A percentile compares a stretch with the other conserved stretches of the same genome.
Conservation (phyloP, 768 basidiomycete genomes). For the Hydnum rufescens region DNA sequence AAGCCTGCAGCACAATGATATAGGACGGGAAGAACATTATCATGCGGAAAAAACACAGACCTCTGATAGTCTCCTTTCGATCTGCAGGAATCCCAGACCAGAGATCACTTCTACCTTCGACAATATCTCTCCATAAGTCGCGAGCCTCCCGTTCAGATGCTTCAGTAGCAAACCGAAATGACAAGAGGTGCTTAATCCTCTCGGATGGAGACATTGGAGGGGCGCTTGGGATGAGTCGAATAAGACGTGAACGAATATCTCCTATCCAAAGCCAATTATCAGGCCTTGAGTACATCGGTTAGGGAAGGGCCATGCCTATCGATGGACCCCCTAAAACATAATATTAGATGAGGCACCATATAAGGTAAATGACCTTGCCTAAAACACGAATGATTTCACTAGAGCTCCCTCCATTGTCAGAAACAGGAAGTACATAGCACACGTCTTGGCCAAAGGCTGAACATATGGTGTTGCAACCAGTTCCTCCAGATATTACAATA, state of each 20-base stretch:
- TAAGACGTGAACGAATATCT: slow-evolving; percentile 73
- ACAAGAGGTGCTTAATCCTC: slow-evolving; percentile 56
- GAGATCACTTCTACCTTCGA: slow-evolving; percentile 62
- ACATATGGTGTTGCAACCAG: slow-evolving; percentile 82
- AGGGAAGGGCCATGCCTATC: slow-evolving; percentile 30
- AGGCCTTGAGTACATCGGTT: neutral
- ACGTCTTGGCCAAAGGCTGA: slow-evolving; percentile 53
- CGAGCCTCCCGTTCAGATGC: slow-evolving; percentile 57
- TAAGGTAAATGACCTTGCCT: slow-evolving; percentile 12
- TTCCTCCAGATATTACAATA: slow-evolving; percentile 79
- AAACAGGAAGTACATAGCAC: slow-evolving; percentile 77
- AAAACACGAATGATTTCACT: slow-evolving; percentile 87
- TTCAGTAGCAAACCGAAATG: slow-evolving; percentile 54
- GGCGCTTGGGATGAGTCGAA: slow-evolving; percentile 63
- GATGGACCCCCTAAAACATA: slow-evolving; percentile 50
- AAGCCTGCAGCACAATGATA: slow-evolving; percentile 39
- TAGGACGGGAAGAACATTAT: neutral
- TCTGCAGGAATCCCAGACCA: slow-evolving; percentile 81
- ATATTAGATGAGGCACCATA: slow-evolving; percentile 1
- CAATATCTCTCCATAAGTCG: slow-evolving; percentile 81
- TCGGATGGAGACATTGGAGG: slow-evolving; percentile 40
- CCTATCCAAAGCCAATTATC: slow-evolving; percentile 25
- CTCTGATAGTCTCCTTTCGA: slow-evolving; percentile 78
- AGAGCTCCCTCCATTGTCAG: slow-evolving; percentile 89
- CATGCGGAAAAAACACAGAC: slow-evolving; percentile 21